These are phyloP conservation scores for Kodamaea arcana DNA, from an alignment of 1,139 yeast genomes.

Conservation along the genomic window DNA sequence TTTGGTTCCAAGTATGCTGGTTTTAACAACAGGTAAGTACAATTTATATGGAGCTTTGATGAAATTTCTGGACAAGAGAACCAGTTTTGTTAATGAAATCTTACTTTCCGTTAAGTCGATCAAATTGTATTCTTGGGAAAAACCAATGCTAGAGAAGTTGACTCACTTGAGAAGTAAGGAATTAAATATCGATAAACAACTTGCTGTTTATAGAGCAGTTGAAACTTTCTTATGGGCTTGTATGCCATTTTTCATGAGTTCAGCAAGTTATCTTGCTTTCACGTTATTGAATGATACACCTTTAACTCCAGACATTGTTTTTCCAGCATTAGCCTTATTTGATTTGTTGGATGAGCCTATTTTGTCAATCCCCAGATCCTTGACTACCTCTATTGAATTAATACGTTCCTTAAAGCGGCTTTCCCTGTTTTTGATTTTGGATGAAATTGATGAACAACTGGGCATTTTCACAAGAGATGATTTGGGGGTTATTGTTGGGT, in stretches of 20 bases:
- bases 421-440: slow-evolving; percentile 19
- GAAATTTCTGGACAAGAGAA: slow-evolving; percentile 24
- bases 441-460: slow-evolving; percentile 16
- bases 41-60: slow-evolving; percentile 17
- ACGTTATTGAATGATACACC: slow-evolving; percentile 15
- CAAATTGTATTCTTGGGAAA: slow-evolving; percentile 20
- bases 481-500: slow-evolving; percentile 4
- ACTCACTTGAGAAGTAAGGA: slow-evolving; percentile 20
- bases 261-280: slow-evolving; percentile 18
- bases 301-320: slow-evolving; percentile 20
- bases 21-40: slow-evolving; percentile 17
- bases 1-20: slow-evolving; percentile 19
- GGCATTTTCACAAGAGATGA: slow-evolving; percentile 9
- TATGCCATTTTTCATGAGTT: slow-evolving; percentile 21
- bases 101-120: slow-evolving; percentile 24
- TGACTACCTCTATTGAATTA: slow-evolving; percentile 19
- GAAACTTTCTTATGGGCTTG: slow-evolving; percentile 20
- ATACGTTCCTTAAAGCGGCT: slow-evolving; percentile 22
- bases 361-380: slow-evolving; percentile 18
- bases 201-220: slow-evolving; percentile 19
- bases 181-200: slow-evolving; percentile 13
- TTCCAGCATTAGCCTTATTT: slow-evolving; percentile 25
- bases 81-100: slow-evolving; percentile 24
- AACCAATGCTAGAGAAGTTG: slow-evolving; percentile 20
- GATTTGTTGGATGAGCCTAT: slow-evolving; percentile 25